Evolutionary conservation across 768 basidiomycete species (phyloP).

Genomic region (Pisolithus sp.): DNA sequence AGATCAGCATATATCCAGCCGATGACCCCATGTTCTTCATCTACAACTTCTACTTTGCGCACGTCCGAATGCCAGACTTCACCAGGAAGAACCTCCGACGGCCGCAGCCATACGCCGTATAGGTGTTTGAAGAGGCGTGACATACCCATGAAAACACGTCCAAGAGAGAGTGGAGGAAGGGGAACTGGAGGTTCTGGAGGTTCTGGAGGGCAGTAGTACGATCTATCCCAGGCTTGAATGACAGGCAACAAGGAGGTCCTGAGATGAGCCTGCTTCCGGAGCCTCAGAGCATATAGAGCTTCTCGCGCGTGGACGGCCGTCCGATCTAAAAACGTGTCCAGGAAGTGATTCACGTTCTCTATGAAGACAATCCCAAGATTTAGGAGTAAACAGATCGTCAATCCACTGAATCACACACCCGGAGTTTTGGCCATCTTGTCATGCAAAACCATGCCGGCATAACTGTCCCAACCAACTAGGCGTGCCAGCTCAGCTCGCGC

Average conservation of each 20-base stretch:
- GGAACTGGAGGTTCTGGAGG: slow-evolving; percentile 69
- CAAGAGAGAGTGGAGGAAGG: slow-evolving; percentile 72
- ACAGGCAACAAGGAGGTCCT: slow-evolving; percentile 48
- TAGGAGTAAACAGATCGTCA: slow-evolving; percentile 3
- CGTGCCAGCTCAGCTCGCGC: slow-evolving; percentile 78
- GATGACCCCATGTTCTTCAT: slow-evolving; percentile 78
- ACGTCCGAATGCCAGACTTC: slow-evolving; percentile 90
- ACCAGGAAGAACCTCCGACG: slow-evolving; percentile 59
- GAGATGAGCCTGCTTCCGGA: slow-evolving; percentile 72
- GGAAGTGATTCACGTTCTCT: slow-evolving; percentile 86
- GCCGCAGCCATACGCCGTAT: slow-evolving; percentile 81
- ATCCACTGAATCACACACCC: slow-evolving; percentile 38
- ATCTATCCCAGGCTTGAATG: slow-evolving; percentile 95
- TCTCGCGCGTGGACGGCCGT: slow-evolving; percentile 70
- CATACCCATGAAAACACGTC: slow-evolving; percentile 89
- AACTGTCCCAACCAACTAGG: slow-evolving; percentile 81
- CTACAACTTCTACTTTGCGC: slow-evolving; percentile 87
- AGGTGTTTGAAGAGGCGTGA: slow-evolving; percentile 81
- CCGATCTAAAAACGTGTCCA: slow-evolving; percentile 73
- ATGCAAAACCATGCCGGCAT: slow-evolving; percentile 76
- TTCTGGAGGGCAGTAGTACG: slow-evolving; percentile 84
- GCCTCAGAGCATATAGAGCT: slow-evolving; percentile 62
- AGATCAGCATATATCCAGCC: slow-evolving; percentile 96
- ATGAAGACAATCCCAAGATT: neutral
- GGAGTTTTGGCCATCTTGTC: slow-evolving; percentile 99